Evolutionary conservation across 345 rosid species (phyloP).

Genomic region (Crucihimalaya himalaica): DNA sequence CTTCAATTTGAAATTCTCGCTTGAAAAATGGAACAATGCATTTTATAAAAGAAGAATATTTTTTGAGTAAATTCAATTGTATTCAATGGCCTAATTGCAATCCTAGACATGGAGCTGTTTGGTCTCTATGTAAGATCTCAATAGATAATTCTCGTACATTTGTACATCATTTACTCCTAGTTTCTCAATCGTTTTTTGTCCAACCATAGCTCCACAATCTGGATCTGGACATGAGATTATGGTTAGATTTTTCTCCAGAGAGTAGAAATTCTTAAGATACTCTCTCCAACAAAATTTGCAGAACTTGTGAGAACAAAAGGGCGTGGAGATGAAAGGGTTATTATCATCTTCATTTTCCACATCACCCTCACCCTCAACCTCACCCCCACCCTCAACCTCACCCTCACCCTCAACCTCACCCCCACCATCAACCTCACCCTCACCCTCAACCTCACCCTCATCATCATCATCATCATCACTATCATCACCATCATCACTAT

Average conservation of each 20-base stretch:
- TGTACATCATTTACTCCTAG: not conserved
- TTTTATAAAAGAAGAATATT: too few relatives aligned
- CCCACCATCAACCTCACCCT: too few relatives aligned
- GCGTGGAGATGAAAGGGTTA: constrained; percentile 12
- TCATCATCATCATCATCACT: not conserved
- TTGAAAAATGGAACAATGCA: not conserved
- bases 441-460: not conserved
- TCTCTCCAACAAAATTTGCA: constrained; percentile 15
- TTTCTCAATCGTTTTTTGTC: constrained; percentile 19
- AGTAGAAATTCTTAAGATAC: constrained; percentile 6
- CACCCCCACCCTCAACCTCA: not conserved
- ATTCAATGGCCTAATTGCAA: not conserved
- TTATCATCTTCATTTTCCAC: not conserved
- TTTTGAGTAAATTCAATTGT: not conserved
- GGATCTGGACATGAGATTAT: constrained; percentile 17
- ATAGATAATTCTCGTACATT: not conserved
- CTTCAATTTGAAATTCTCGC: not conserved
- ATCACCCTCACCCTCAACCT: not conserved
- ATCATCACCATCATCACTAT: not conserved
- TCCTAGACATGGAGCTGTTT: not conserved
- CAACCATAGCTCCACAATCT: constrained; percentile 27
- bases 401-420: not conserved
- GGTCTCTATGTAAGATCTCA: not conserved
- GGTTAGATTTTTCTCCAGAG: not conserved
- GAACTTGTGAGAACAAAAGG: constrained; percentile 32